Evolutionary conservation across 768 basidiomycete species (phyloP).

Genomic region (Phanerochaete sordida): DNA sequence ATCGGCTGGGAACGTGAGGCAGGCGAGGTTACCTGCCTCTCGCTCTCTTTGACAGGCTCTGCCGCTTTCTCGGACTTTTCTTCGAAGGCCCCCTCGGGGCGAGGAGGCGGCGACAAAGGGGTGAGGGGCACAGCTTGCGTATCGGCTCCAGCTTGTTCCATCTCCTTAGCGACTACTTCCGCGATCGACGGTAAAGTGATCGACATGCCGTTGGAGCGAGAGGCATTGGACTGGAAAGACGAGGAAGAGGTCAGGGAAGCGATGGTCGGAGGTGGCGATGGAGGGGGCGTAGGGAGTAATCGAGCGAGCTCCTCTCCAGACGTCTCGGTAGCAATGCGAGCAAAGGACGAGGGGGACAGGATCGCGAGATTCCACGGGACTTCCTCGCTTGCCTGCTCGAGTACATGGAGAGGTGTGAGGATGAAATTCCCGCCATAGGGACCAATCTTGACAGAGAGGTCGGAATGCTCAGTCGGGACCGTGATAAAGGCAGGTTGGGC

Average conservation of each 20-base stretch:
- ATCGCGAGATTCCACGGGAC: conserved; percentile 8
- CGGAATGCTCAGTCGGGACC: not conserved
- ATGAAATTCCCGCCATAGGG: conserved; percentile 12
- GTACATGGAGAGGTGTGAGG: conserved; percentile 10
- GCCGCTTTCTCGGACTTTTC: not conserved
- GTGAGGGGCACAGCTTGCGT: not conserved
- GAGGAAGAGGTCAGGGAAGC: not conserved
- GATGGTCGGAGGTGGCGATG: conserved; percentile 16
- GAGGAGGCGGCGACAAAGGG: conserved; percentile 1
- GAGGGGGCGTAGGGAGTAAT: conserved; percentile 20
- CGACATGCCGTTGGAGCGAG: not conserved
- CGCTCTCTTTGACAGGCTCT: not conserved
- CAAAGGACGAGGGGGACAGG: conserved; percentile 10
- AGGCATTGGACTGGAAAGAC: not conserved
- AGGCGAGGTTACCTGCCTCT: not conserved
- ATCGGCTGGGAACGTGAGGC: not conserved
- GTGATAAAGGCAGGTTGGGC: conserved; percentile 1
- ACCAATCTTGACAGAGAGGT: conserved; percentile 9
- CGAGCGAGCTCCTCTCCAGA: not conserved
- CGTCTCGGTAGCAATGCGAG: not conserved
- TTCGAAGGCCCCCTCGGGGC: not conserved
- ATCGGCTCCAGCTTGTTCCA: no score
- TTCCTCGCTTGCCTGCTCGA: not conserved
- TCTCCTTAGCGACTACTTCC: conserved; percentile 1
- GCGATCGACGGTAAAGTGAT: not conserved